These are phyloP conservation scores for Apiosordaria backusii DNA, from an alignment of 495 filamentous ascomycete genomes.

Conservation along the genomic window DNA sequence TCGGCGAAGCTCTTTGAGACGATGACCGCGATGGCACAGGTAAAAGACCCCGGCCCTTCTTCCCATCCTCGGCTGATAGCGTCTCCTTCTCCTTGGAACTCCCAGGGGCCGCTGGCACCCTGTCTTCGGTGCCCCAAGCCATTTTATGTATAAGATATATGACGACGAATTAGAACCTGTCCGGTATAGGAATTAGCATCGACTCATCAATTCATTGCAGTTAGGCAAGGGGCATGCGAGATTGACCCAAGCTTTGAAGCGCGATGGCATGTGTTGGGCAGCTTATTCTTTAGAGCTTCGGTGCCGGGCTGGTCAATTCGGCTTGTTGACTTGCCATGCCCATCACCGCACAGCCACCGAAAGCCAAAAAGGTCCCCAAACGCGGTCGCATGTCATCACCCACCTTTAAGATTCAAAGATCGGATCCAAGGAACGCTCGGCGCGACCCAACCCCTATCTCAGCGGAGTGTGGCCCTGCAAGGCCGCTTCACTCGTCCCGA, in stretches of 20 bases:
- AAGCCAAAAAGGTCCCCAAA: not conserved
- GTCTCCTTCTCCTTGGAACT: constrained; percentile 48
- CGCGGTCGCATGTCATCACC: constrained; percentile 7
- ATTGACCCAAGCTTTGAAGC: not conserved
- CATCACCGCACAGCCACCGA: not conserved
- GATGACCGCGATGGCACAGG: constrained; percentile 66
- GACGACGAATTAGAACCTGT: constrained; percentile 4
- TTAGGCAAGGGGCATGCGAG: too few relatives aligned
- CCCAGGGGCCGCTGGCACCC: constrained; percentile 36
- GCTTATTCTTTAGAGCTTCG: not conserved
- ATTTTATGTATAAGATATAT: constrained; percentile 23
- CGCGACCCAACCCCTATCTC: constrained; percentile 28
- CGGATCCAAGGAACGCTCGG: constrained; percentile 13
- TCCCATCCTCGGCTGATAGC: constrained; percentile 43
- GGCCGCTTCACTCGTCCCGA: constrained; percentile 21
- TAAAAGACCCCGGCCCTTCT: constrained; percentile 54
- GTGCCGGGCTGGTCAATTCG: not conserved
- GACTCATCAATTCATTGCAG: not conserved
- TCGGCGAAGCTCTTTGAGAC: constrained; percentile 60
- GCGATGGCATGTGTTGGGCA: not conserved
- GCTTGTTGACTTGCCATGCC: not conserved
- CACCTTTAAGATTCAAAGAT: constrained; percentile 22
- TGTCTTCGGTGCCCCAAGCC: constrained; percentile 38
- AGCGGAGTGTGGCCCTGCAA: constrained; percentile 22
- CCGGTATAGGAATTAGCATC: not conserved